phyloP scores from a whole-genome alignment of 1,284 basidiomycete species.

The Moniliophthora roreri region DNA sequence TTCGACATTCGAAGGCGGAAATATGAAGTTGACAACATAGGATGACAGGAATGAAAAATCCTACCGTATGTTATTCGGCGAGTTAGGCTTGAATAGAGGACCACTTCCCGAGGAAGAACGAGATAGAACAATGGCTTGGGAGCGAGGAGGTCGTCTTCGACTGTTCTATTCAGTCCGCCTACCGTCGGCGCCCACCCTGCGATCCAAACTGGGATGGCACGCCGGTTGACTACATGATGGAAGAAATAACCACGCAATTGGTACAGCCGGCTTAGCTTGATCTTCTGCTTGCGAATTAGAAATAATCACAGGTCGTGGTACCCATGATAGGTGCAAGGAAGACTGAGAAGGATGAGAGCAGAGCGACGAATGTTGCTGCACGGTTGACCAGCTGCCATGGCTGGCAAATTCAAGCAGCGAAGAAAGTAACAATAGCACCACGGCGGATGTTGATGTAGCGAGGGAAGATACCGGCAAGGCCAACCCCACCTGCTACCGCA shows the following conservation, averaged over 20 bases:
- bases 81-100: background rate
- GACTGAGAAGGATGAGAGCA: constrained; percentile 20
- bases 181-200: constrained; percentile 19
- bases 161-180: constrained; percentile 13
- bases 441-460: constrained; percentile 23
- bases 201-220: constrained; percentile 16
- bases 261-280: constrained; percentile 15
- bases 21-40: constrained; percentile 13
- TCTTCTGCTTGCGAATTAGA: constrained; percentile 13
- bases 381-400: constrained; percentile 21
- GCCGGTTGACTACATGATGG: constrained; percentile 13
- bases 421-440: constrained; percentile 21
- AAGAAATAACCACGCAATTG: constrained; percentile 13
- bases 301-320: constrained; percentile 16
- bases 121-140: constrained; percentile 15
- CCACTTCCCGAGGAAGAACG: constrained; percentile 17
- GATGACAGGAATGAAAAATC: constrained; percentile 11
- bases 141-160: background rate
- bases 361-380: constrained; percentile 20
- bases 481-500: constrained; percentile 19
- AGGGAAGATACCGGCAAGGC: constrained; percentile 19
- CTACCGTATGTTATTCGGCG: background rate
- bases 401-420: constrained; percentile 18
- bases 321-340: constrained; percentile 21
- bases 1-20: constrained; percentile 11